Evolutionary conservation across 805 yeast genomes (phyloP).

Genomic region (Candida caryicola): DNA sequence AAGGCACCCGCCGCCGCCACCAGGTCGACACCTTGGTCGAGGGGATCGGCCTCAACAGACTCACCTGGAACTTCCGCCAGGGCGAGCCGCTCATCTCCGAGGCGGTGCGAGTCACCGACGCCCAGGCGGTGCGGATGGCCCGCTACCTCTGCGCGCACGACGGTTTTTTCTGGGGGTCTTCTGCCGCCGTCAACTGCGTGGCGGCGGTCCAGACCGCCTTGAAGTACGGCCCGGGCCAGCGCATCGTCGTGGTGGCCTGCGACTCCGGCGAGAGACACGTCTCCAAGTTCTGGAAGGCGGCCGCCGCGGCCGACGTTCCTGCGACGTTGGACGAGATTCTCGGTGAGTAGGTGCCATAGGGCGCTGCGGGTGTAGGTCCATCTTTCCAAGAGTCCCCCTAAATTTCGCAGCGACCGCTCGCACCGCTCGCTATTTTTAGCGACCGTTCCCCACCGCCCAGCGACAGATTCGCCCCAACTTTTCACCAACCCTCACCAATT

Average conservation of each 20-base stretch:
- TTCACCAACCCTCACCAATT: too few relatives aligned
- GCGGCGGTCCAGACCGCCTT: slow-evolving; percentile 66
- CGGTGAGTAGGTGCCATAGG: slow-evolving; percentile 8
- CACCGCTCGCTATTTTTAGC: too few relatives aligned
- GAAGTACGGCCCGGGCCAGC: slow-evolving; percentile 53
- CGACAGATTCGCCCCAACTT: too few relatives aligned
- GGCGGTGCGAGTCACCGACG: slow-evolving; percentile 75
- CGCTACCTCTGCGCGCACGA: slow-evolving; percentile 74
- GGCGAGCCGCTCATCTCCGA: slow-evolving; percentile 75
- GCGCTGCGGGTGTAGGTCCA: too few relatives aligned
- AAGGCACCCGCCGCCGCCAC: slow-evolving; percentile 91
- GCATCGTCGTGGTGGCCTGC: slow-evolving; percentile 81
- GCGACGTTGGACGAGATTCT: slow-evolving; percentile 35
- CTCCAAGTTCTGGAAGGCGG: slow-evolving; percentile 87
- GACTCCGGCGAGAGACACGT: slow-evolving; percentile 90
- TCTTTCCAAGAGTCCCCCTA: too few relatives aligned
- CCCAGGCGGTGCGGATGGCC: slow-evolving; percentile 86
- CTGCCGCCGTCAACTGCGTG: slow-evolving; percentile 91
- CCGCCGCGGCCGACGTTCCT: slow-evolving; percentile 37
- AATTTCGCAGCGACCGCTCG: too few relatives aligned
- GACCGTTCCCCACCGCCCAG: too few relatives aligned
- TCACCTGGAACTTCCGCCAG: slow-evolving; percentile 74
- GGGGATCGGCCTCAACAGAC: slow-evolving; percentile 87
- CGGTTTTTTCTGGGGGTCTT: slow-evolving; percentile 88
- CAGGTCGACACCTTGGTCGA: slow-evolving; percentile 95